A percentile compares a stretch with the other conserved stretches of the same genome.
phyloP scores from a whole-genome alignment of 768 basidiomycete species.

The Coprinopsis strossmayeri region DNA sequence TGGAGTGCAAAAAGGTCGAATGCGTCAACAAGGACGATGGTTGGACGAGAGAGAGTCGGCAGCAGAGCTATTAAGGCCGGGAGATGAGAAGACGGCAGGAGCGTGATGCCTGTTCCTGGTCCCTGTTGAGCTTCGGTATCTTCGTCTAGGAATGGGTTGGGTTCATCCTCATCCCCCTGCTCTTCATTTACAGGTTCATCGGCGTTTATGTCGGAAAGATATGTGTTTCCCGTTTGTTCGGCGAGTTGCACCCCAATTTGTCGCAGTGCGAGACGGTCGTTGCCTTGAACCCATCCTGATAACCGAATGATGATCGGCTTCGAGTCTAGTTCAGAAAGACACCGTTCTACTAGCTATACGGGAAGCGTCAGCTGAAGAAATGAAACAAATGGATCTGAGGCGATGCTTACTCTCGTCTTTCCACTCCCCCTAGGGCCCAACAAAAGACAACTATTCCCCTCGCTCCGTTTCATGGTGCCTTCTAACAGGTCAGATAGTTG shows the following conservation, averaged over 20 bases:
- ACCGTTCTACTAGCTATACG: constrained; percentile 53
- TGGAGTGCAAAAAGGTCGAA: constrained; percentile 93
- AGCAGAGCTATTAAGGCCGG: constrained; percentile 70
- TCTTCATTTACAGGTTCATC: constrained; percentile 1
- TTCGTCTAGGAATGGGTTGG: constrained; percentile 44
- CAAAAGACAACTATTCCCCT: constrained; percentile 91
- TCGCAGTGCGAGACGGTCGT: constrained; percentile 84
- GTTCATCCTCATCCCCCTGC: constrained; percentile 26
- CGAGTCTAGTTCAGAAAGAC: constrained; percentile 30
- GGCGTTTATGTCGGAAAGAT: constrained; percentile 31
- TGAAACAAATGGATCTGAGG: not conserved
- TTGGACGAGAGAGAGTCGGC: constrained; percentile 73
- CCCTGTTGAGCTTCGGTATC: constrained; percentile 9
- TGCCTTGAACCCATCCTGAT: constrained; percentile 79
- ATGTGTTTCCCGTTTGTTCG: constrained; percentile 63
- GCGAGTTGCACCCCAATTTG: constrained; percentile 85
- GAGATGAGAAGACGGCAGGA: constrained; percentile 65
- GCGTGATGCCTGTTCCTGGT: constrained; percentile 19
- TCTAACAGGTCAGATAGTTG: constrained; percentile 59
- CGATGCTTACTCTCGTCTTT: constrained; percentile 61
- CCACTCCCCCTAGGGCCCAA: constrained; percentile 84
- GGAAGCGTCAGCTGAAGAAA: constrained; percentile 6
- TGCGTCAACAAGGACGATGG: constrained; percentile 79
- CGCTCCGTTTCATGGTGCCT: constrained; percentile 73
- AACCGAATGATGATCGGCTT: constrained; percentile 73